Evolutionary conservation across 2,329 filamentous ascomycete species (phyloP), one percentile per base, ranked within the genome.

Genomic region (Sarocladiaceae sp.): DNA sequence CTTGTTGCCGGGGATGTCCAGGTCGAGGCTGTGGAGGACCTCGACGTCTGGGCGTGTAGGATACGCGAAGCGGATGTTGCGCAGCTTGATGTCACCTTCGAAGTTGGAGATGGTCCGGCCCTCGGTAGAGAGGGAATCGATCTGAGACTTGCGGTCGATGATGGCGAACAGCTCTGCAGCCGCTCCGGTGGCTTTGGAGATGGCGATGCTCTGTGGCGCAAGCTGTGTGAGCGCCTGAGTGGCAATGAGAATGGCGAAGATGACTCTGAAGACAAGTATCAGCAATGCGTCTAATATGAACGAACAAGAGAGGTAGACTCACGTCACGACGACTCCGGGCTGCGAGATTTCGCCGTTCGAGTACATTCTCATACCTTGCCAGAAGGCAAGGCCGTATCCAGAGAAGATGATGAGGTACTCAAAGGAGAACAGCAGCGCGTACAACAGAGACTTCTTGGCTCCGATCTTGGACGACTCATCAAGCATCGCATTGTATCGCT

Each of bases 31-130:
- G 26, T 67, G 54, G 1, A 76, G 58, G 3, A 77, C 66, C 3
- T 62, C 56, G 10, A 74, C 65, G 26, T 66, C 69, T 1, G 76
- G 70, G 1, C 79, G 70, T 4, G 76, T 69, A 13, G 78, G 78
- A 51, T 82, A 82, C 1, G 72, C 60, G 51, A 82, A 82, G 15
- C 55, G 58, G 7, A 82, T 60, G 27, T 70, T 58, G 2, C 56
- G 51, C 3, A 81, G 62, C 41, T 67, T 62, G 27, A 82, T 75
- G 13, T 73, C 63, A 2, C 67, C 71, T 11, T 51, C 47, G 29
- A 66, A 61, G 3, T 56, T 48, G 0, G 51, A n/a, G 12, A 43
- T 43, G 23, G 19, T 52, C 0, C 44, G 44, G 2, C 72, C 71
- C 0, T 58, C 56, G 0, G 57, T 49, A 1, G 64, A 66, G 2